Evolutionary conservation across 2,329 filamentous ascomycete genomes (phyloP), one percentile per base, ranked within the genome.

Genomic region (Aureobasidium sp.): DNA sequence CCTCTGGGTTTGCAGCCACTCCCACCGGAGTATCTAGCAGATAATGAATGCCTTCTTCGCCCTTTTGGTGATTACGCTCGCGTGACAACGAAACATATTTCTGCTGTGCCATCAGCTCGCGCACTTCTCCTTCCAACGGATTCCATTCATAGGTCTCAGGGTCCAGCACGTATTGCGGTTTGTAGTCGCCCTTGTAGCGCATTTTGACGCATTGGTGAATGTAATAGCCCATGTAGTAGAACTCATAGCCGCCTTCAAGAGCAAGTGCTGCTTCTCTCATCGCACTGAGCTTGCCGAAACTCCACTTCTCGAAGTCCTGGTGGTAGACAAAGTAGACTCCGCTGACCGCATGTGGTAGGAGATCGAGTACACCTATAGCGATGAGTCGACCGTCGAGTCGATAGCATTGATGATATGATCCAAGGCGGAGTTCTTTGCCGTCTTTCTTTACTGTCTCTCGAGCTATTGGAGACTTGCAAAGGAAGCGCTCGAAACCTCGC

Each of bases 321-420:
- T 92, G 83, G 69, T 94, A 94, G 64, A 94, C 75, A 70, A 94
- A 90, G 74, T 94, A 94, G 13, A 94, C 90, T 5, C 87, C 87
- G 67, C 89, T 92, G 54, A 94, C 87, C 66, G 84, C 86, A 62
- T 90, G 78, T 0, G 90, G 90, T 1, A 94, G 77, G 9, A 94
- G 78, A 70, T 94, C 90, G 5, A 94, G 76, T 1, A 94, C 87
- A 0, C 86, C 86, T 65, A 94, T 81, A 2, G 90, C 90, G 29
- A 93, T 84, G 14, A 94, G 78, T 54, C 84, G 80, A 25, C 88
- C 89, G 68, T 94, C 88, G 3, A 94, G 77, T 34, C 89, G 82
- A 71, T 92, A 93, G 75, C 88, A 91, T 70, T 93, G 89, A 68
- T 94, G 90, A 68, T 84, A 93, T 1, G 88, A 90, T 16, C 90